These are phyloP conservation scores for Hortiboletus campestris DNA, from an alignment of 768 basidiomycete species.

Conservation along the genomic window DNA sequence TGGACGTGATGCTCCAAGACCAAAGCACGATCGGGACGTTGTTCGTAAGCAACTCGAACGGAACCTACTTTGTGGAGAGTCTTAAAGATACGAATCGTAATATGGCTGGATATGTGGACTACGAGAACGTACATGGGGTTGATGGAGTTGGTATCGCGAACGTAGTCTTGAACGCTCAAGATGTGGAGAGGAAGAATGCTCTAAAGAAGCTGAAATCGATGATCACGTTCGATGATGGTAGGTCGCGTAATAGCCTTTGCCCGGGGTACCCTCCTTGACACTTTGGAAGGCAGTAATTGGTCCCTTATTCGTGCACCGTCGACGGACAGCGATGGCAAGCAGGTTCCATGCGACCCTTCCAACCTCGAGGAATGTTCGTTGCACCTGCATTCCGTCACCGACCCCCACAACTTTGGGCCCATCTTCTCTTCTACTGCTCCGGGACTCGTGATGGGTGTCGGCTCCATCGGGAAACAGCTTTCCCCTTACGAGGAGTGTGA, in stretches of 20 bases:
- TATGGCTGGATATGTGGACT: slow-evolving; percentile 86
- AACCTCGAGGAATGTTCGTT: slow-evolving; percentile 69
- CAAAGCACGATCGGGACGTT: slow-evolving; percentile 74
- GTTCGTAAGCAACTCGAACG: slow-evolving; percentile 95
- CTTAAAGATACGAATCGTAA: slow-evolving; percentile 93
- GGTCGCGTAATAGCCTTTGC: neutral
- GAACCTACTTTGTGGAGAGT: slow-evolving; percentile 91
- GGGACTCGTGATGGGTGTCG: slow-evolving; percentile 96
- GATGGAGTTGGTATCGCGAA: slow-evolving; percentile 94
- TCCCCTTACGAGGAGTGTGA: slow-evolving; percentile 81
- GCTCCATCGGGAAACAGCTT: slow-evolving; percentile 72
- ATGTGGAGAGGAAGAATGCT: slow-evolving; percentile 70
- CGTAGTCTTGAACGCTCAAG: slow-evolving; percentile 76
- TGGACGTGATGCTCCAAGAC: slow-evolving; percentile 85
- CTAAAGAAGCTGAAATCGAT: slow-evolving; percentile 71
- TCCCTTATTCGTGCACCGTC: slow-evolving; percentile 57
- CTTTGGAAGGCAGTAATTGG: slow-evolving; percentile 68
- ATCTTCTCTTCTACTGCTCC: slow-evolving; percentile 95
- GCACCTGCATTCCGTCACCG: slow-evolving; percentile 90
- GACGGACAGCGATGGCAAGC: slow-evolving; percentile 56
- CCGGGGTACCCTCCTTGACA: neutral
- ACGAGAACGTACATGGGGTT: slow-evolving; percentile 80
- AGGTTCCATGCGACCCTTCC: slow-evolving; percentile 58
- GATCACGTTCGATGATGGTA: slow-evolving; percentile 90
- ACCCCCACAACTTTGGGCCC: slow-evolving; percentile 90